Evolutionary conservation across 306 rosid genomes (phyloP).

Genomic region (Medicago ruthenica): DNA sequence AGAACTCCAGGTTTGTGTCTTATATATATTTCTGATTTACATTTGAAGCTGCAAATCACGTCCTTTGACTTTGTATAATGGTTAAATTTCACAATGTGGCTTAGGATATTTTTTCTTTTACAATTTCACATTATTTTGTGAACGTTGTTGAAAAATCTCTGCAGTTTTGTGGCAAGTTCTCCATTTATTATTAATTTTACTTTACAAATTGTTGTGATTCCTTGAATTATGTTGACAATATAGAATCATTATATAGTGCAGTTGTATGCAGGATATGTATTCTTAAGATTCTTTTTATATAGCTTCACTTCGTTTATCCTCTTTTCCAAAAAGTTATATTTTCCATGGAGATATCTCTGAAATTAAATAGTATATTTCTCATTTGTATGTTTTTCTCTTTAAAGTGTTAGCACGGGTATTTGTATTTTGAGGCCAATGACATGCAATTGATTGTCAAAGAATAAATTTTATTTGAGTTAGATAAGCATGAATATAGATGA

Average conservation of each 20-base stretch:
- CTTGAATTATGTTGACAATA: slow-evolving; percentile 21
- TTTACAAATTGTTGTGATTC: slow-evolving; percentile 14
- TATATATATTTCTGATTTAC: slow-evolving; percentile 12
- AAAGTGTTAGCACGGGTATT: not conserved
- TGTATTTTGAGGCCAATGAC: not conserved
- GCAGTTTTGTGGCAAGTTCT: not conserved
- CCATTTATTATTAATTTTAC: not conserved
- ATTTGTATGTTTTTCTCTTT: not conserved
- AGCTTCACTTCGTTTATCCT: not conserved
- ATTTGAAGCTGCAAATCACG: slow-evolving; percentile 34
- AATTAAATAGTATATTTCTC: slow-evolving; percentile 14
- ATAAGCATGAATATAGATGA: not conserved
- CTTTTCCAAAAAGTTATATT: not conserved
- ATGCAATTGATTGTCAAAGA: not conserved
- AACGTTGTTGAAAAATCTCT: not conserved
- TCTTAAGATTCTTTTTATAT: slow-evolving; percentile 22
- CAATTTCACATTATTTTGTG: slow-evolving; percentile 22
- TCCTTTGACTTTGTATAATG: not conserved
- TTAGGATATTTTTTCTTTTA: not conserved
- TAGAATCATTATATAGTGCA: slow-evolving; percentile 8
- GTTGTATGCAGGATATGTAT: slow-evolving; percentile 9
- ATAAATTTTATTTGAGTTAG: not conserved
- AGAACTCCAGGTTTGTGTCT: slow-evolving; percentile 83
- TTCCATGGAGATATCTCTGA: slow-evolving; percentile 6
- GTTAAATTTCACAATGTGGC: not conserved